These are phyloP conservation scores for Lizonia empirigonia DNA, from an alignment of 2,329 filamentous ascomycete species.

Conservation along the genomic window DNA sequence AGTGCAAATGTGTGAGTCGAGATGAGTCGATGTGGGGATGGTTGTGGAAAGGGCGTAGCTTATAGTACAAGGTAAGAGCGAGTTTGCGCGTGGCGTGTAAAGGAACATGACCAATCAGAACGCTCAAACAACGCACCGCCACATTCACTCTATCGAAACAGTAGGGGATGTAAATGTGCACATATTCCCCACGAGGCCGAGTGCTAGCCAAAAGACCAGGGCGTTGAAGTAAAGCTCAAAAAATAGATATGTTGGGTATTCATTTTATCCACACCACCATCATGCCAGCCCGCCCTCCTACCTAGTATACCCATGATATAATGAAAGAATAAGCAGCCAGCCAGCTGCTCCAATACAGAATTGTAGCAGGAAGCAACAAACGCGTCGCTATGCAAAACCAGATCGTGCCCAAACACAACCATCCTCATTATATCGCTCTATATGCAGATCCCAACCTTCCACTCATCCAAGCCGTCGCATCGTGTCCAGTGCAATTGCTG, in stretches of 20 bases:
- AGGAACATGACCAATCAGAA: slow-evolving; percentile 5
- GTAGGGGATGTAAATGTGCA: no score
- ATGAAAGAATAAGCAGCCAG: no score
- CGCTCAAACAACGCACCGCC: not conserved
- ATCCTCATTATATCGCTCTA: slow-evolving; percentile 1
- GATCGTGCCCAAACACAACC: not conserved
- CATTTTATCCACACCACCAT: slow-evolving; percentile 5
- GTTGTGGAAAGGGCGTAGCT: slow-evolving; percentile 9
- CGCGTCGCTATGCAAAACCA: not conserved
- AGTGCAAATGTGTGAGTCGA: not conserved
- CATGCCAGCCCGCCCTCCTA: not conserved
- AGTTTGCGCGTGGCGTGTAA: not conserved
- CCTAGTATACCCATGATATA: not conserved
- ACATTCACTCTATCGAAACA: not conserved
- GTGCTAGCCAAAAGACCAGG: no score
- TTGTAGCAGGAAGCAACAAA: not conserved
- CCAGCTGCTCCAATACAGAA: not conserved
- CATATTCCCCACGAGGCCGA: no score
- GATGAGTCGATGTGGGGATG: slow-evolving; percentile 4
- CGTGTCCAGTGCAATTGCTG: no score
- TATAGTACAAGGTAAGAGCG: not conserved
- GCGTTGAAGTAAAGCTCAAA: no score
- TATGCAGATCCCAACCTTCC: slow-evolving; percentile 5
- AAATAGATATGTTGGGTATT: slow-evolving; percentile 5
- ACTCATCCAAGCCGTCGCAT: not conserved